These are phyloP conservation scores for Sanghuangporus weigelae DNA, from an alignment of 1,284 basidiomycete species.

Conservation along the genomic window DNA sequence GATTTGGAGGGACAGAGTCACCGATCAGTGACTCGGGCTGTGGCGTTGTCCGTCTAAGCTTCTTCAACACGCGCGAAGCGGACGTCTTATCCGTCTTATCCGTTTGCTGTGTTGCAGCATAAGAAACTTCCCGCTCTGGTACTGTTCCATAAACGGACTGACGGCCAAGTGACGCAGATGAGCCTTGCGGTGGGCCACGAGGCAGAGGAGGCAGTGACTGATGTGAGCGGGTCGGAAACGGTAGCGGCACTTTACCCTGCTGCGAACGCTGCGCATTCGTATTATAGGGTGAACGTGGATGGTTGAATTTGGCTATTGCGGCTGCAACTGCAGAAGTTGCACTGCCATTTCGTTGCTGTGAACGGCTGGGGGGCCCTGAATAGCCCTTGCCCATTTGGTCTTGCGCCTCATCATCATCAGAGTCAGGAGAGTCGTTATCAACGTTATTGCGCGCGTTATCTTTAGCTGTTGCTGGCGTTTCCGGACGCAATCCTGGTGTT, in stretches of 20 bases:
- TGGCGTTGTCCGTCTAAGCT: conserved; percentile 59
- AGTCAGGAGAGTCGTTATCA: conserved; percentile 66
- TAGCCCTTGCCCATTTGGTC: conserved; percentile 49
- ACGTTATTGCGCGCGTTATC: conserved; percentile 51
- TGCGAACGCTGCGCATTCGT: conserved; percentile 37
- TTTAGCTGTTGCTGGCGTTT: conserved; percentile 33
- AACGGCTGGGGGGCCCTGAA: conserved; percentile 29
- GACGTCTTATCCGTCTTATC: conserved; percentile 34
- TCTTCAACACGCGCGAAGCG: conserved; percentile 52
- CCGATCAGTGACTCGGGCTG: conserved; percentile 41
- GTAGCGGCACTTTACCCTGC: conserved; percentile 45
- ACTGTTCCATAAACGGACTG: conserved; percentile 48
- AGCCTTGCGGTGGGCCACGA: conserved; percentile 47
- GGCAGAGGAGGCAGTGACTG: conserved; percentile 72
- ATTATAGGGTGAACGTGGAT: conserved; percentile 75
- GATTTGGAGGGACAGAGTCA: conserved; percentile 59
- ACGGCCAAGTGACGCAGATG: conserved; percentile 64
- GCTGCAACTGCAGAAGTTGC: conserved; percentile 15
- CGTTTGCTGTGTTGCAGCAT: conserved; percentile 28
- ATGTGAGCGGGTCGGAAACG: conserved; percentile 76
- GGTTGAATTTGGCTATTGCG: conserved; percentile 49
- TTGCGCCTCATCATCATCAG: conserved; percentile 60
- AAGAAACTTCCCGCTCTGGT: conserved; percentile 27
- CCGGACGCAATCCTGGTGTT: conserved; percentile 48
- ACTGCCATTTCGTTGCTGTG: conserved; percentile 2